Percentiles rank a stretch among this genome's conserved stretches.
phyloP scores from a whole-genome alignment of 164 flowering plant species.

The Berberis vulgaris region DNA sequence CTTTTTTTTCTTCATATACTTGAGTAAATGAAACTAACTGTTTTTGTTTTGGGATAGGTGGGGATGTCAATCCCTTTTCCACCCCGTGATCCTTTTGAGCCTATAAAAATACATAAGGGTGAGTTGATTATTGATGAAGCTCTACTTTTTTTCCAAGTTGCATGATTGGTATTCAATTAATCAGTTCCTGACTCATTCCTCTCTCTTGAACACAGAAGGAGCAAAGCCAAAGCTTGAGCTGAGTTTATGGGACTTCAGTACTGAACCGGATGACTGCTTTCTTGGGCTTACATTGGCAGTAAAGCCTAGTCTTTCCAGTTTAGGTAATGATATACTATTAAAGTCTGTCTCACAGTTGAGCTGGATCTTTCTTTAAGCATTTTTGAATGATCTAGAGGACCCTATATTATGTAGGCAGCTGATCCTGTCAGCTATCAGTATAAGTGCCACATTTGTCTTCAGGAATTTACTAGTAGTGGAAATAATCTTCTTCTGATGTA shows the following conservation, averaged over 20 bases:
- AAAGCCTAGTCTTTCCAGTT: constrained; percentile 53
- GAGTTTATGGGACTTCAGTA: constrained; percentile 66
- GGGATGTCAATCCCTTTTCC: constrained; percentile 40
- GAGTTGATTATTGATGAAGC: constrained; percentile 13
- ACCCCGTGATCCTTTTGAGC: constrained; percentile 41
- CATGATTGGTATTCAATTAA: not conserved
- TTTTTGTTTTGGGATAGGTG: constrained; percentile 29
- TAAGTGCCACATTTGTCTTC: no score
- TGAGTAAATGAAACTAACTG: not conserved
- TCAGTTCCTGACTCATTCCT: not conserved
- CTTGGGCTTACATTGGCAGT: constrained; percentile 86
- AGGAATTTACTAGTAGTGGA: no score
- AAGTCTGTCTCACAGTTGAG: not conserved
- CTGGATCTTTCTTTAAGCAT: not conserved
- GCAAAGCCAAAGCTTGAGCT: constrained; percentile 76
- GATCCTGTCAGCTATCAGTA: no score
- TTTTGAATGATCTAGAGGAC: no score
- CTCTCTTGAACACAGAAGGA: constrained; percentile 21
- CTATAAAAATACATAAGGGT: constrained; percentile 33
- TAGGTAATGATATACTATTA: constrained; percentile 29
- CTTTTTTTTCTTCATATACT: not conserved
- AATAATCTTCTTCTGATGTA: no score
- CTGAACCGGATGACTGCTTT: constrained; percentile 65
- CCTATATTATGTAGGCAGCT: no score
- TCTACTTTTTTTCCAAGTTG: not conserved